phyloP scores from a whole-genome alignment of 371 early-diverging fungal species.

The Mucor circinelloides region DNA sequence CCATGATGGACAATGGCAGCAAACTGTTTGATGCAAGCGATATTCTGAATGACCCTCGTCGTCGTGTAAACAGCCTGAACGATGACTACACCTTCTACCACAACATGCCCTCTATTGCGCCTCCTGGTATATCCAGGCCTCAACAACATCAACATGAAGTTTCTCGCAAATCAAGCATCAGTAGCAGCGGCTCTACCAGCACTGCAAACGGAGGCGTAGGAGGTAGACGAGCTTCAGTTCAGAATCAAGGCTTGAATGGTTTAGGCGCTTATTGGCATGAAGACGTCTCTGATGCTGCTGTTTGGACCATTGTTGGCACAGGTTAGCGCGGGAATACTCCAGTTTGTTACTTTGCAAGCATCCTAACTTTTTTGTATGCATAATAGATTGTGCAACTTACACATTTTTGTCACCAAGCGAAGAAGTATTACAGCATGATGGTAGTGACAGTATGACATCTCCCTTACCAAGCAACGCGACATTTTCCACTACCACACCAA shows the following conservation, averaged over 20 bases:
- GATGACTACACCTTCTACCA: conserved; percentile 22
- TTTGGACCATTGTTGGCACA: conserved; percentile 90
- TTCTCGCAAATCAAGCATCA: conserved; percentile 30
- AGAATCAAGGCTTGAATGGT: background rate
- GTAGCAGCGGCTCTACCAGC: background rate
- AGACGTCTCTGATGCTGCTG: conserved; percentile 84
- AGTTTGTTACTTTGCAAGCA: background rate
- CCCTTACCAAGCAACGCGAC: background rate
- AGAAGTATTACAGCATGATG: conserved; percentile 1
- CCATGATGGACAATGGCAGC: background rate
- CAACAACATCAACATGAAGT: conserved; percentile 1
- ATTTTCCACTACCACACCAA: conserved; percentile 11
- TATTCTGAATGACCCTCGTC: conserved; percentile 16
- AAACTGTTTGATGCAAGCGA: conserved; percentile 9
- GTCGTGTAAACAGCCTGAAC: conserved; percentile 43
- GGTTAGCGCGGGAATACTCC: conserved; percentile 14
- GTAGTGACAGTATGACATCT: background rate
- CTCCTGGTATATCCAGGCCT: conserved; percentile 36
- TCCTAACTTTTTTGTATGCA: background rate
- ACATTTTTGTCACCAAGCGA: conserved; percentile 55
- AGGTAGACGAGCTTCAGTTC: conserved; percentile 24
- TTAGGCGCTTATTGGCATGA: conserved; percentile 69
- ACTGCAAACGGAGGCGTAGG: background rate
- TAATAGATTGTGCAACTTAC: conserved; percentile 77
- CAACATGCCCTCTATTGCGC: background rate